These are phyloP conservation scores for Chiua virens DNA, from an alignment of 768 basidiomycete species.

Conservation along the genomic window DNA sequence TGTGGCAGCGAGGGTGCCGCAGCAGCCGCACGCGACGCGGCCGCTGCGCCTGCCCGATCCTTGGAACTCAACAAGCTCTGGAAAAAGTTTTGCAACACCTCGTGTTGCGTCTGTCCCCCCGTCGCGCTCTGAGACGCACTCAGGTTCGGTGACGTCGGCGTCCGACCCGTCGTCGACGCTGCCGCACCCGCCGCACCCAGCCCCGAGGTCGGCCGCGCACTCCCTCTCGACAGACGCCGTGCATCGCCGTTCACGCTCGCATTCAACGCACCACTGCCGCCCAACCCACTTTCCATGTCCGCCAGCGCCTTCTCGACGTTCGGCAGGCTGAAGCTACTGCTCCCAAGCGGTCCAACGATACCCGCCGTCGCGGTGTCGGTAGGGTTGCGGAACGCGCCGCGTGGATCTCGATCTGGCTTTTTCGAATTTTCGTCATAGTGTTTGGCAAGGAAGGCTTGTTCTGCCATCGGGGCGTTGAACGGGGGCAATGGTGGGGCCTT, in stretches of 20 bases:
- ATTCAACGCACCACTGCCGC: slow-evolving; percentile 31
- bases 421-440: slow-evolving; percentile 92
- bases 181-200: slow-evolving; percentile 41
- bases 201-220: slow-evolving; percentile 34
- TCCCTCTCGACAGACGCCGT: slow-evolving; percentile 33
- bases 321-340: slow-evolving; percentile 81
- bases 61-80: slow-evolving; percentile 74
- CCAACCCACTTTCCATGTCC: slow-evolving; percentile 77
- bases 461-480: slow-evolving; percentile 80
- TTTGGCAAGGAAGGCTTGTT: slow-evolving; percentile 87
- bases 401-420: slow-evolving; percentile 87
- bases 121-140: slow-evolving; percentile 42
- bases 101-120: slow-evolving; percentile 70
- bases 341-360: slow-evolving; percentile 91
- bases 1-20: slow-evolving; percentile 22
- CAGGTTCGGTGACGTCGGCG: slow-evolving; percentile 41
- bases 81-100: slow-evolving; percentile 88
- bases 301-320: slow-evolving; percentile 84
- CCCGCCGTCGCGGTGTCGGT: slow-evolving; percentile 60
- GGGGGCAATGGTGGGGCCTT: slow-evolving; percentile 68
- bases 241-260: slow-evolving; percentile 37
- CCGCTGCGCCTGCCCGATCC: slow-evolving; percentile 46
- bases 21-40: slow-evolving; percentile 24
- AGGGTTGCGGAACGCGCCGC: slow-evolving; percentile 81
- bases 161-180: slow-evolving; percentile 30